Conservation (phyloP, 108 stramenopile species). For the Fistulifera pelliculosa region DNA sequence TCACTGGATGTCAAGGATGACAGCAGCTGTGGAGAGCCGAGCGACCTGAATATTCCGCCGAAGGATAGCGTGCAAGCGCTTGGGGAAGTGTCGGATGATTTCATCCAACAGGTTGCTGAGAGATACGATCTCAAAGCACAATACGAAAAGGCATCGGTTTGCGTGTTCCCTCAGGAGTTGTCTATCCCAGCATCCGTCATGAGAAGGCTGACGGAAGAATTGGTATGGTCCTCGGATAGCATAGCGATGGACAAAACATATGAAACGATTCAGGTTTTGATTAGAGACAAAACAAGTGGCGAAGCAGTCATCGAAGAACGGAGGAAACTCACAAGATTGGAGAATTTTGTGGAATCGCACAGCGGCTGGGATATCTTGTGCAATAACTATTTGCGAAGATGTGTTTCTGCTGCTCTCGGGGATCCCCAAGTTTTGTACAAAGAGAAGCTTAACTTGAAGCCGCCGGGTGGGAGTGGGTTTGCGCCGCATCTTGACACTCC, state of each 20-base stretch:
- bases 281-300: conserved; percentile 9
- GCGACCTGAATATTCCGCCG: background rate
- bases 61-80: background rate
- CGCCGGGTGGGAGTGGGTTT: conserved; percentile 60
- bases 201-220: conserved; percentile 45
- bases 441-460: conserved; percentile 72
- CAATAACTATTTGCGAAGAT: conserved; percentile 26
- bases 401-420: conserved; percentile 31
- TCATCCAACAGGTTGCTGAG: background rate
- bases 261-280: conserved; percentile 33
- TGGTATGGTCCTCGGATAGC: conserved; percentile 32
- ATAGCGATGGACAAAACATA: conserved; percentile 30
- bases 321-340: conserved; percentile 38
- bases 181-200: conserved; percentile 34
- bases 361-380: conserved; percentile 41
- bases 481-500: conserved; percentile 66
- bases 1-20: conserved; percentile 16
- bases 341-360: conserved; percentile 51
- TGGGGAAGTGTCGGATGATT: background rate
- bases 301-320: conserved; percentile 16
- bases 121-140: background rate
- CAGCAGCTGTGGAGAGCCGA: conserved; percentile 9
- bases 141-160: conserved; percentile 26
- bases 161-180: conserved; percentile 31
- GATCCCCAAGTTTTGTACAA: conserved; percentile 54